Conservation (phyloP, 2,329 filamentous ascomycete species). For the Aspergillus persii region DNA sequence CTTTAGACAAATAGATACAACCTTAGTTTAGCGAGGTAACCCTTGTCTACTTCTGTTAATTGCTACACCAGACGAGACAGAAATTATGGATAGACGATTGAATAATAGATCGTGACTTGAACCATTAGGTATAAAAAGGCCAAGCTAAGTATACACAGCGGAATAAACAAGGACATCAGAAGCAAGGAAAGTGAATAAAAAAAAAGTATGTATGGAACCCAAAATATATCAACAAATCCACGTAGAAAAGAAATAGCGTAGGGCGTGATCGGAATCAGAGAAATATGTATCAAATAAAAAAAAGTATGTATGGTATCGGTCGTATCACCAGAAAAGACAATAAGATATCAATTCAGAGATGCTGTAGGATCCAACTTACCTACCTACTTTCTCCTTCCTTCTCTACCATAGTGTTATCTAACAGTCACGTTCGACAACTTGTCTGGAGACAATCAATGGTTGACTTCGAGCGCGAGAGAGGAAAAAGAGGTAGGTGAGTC, state of each 20-base stretch:
- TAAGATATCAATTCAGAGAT: neutral
- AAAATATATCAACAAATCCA: neutral
- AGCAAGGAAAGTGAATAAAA: neutral
- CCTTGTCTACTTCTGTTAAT: too few species aligned
- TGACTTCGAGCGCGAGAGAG: neutral
- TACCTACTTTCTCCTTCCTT: too few species aligned
- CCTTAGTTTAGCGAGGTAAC: too few species aligned
- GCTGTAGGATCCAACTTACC: too few species aligned
- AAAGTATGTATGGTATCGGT: slow-evolving; percentile 6
- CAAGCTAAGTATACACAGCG: neutral
- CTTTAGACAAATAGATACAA: too few species aligned
- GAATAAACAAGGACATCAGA: neutral
- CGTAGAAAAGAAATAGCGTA: neutral
- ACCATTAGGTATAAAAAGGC: neutral
- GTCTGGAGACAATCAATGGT: neutral
- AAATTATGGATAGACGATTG: too few species aligned
- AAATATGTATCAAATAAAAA: neutral
- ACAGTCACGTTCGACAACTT: neutral
- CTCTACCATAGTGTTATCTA: neutral
- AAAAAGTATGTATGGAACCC: neutral
- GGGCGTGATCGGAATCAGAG: neutral
- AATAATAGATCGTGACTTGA: neutral
- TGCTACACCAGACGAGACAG: neutral
- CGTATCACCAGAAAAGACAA: slow-evolving; percentile 1
- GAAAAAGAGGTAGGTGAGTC: neutral